Conservation (phyloP, 2,329 filamentous ascomycete species). For the Orbilia blumenaviensis region DNA sequence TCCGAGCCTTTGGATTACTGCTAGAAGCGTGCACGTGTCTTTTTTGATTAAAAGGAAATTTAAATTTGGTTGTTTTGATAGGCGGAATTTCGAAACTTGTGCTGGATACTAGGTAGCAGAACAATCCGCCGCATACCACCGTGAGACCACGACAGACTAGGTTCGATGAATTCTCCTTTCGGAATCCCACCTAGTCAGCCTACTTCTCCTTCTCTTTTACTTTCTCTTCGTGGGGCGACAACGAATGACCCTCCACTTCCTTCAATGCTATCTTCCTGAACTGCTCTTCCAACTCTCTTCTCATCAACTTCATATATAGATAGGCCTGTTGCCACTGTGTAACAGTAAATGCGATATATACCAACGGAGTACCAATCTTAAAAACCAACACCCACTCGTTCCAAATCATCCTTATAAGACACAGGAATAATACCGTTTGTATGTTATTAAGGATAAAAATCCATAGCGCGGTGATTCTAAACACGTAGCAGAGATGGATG, state of each 20-base stretch:
- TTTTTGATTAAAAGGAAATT: too few species aligned
- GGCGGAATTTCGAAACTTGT: too few species aligned
- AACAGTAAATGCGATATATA: background rate
- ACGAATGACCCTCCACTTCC: background rate
- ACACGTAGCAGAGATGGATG: background rate
- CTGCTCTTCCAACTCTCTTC: background rate
- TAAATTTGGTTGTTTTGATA: too few species aligned
- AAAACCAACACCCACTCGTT: background rate
- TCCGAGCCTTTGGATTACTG: too few species aligned
- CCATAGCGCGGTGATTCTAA: background rate
- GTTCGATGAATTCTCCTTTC: too few species aligned
- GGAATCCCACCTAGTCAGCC: background rate
- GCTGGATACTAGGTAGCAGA: too few species aligned
- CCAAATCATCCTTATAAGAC: background rate
- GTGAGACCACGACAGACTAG: too few species aligned
- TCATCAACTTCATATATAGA: background rate
- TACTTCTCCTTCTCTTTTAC: background rate
- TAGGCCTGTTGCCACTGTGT: conserved; percentile 8
- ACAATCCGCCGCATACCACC: too few species aligned
- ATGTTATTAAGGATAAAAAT: background rate
- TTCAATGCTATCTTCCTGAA: conserved; percentile 6
- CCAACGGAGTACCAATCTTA: background rate
- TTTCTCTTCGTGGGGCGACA: background rate
- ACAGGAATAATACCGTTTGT: background rate
- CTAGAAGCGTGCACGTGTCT: too few species aligned